Conservation (phyloP, 1,284 basidiomycete genomes). For the Megacollybia platyphylla region DNA sequence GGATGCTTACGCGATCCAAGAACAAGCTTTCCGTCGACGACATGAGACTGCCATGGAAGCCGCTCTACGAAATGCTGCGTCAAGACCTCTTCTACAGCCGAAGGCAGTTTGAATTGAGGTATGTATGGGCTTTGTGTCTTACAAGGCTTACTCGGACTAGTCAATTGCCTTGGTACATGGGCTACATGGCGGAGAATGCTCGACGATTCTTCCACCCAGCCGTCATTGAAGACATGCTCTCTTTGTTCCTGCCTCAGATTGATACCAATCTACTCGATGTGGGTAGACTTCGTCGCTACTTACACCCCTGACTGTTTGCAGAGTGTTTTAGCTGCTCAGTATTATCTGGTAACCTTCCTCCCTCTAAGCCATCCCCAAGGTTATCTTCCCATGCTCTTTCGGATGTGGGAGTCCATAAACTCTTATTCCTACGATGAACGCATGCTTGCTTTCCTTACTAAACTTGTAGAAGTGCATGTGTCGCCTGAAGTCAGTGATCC, state of each 20-base stretch:
- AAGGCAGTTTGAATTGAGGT: slow-evolving; percentile 74
- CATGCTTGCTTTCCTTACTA: slow-evolving; percentile 62
- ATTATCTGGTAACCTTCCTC: slow-evolving; percentile 72
- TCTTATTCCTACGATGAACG: slow-evolving; percentile 78
- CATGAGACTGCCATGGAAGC: slow-evolving; percentile 81
- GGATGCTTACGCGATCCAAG: slow-evolving; percentile 49
- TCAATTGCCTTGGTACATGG: slow-evolving; percentile 72
- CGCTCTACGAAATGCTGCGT: slow-evolving; percentile 70
- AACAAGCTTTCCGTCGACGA: slow-evolving; percentile 71
- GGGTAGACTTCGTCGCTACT: slow-evolving; percentile 14
- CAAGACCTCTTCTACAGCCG: slow-evolving; percentile 78
- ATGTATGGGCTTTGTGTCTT: slow-evolving; percentile 14
- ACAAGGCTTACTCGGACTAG: slow-evolving; percentile 19
- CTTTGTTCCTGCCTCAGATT: slow-evolving; percentile 64
- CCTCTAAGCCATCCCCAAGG: slow-evolving; percentile 69
- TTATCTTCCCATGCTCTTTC: slow-evolving; percentile 73
- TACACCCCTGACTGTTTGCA: slow-evolving; percentile 13
- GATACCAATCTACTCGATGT: slow-evolving; percentile 70
- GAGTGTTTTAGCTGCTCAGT: slow-evolving; percentile 69
- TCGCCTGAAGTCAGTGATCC: slow-evolving; percentile 67
- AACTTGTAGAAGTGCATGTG: slow-evolving; percentile 62
- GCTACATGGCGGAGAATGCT: slow-evolving; percentile 73
- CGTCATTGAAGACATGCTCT: slow-evolving; percentile 85
- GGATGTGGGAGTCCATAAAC: slow-evolving; percentile 75
- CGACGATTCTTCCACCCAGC: slow-evolving; percentile 87